phyloP scores from a whole-genome alignment of 768 basidiomycete genomes.

The Panus rudis region DNA sequence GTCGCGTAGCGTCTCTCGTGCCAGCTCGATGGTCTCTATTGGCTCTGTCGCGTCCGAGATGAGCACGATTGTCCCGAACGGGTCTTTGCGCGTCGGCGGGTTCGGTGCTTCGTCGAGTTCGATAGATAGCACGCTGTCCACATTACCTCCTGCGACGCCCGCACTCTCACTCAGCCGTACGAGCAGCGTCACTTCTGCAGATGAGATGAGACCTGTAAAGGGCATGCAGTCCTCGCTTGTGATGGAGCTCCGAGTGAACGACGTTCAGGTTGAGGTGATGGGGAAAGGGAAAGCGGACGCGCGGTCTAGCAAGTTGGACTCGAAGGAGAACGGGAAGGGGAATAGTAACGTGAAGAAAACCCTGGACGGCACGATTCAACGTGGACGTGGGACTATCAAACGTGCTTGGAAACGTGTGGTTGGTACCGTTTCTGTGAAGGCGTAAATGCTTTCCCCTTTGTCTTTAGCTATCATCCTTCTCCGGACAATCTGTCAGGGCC shows the following conservation, averaged over 20 bases:
- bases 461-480: no score
- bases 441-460: conserved; percentile 3
- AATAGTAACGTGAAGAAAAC: background rate
- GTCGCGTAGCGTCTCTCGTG: background rate
- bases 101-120: background rate
- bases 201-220: conserved; percentile 2
- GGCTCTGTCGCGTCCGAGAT: background rate
- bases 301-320: background rate
- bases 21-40: background rate
- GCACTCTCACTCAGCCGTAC: background rate
- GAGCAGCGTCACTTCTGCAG: background rate
- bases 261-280: conserved; percentile 15
- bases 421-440: conserved; percentile 12
- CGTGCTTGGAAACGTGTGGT: conserved; percentile 16
- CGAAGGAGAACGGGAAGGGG: background rate
- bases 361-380: background rate
- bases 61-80: background rate
- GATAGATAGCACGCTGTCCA: background rate
- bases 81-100: background rate
- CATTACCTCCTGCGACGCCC: background rate
- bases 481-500: no score
- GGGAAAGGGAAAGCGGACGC: background rate
- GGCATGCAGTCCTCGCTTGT: background rate
- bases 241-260: conserved; percentile 12
- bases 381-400: conserved; percentile 11